Conservation (phyloP, 2,329 filamentous ascomycete species). For the Colletotrichum endophyticum region DNA sequence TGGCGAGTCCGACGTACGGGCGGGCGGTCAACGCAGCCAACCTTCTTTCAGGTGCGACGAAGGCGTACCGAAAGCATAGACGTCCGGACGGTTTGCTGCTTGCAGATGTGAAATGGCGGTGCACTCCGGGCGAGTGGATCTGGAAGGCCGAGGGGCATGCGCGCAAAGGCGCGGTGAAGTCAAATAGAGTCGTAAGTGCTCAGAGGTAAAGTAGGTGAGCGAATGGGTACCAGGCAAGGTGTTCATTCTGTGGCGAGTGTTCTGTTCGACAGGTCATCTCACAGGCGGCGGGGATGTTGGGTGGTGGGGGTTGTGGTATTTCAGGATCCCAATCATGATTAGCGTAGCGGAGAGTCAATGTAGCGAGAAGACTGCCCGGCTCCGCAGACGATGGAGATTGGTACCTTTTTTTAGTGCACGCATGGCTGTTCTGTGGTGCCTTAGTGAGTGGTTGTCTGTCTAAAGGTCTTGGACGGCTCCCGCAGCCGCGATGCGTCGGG, state of each 20-base stretch:
- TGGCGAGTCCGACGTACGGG: neutral
- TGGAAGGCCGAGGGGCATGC: neutral
- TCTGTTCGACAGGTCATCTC: constrained; percentile 10
- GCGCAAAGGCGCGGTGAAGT: neutral
- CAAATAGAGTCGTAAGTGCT: neutral
- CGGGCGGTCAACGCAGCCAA: constrained; percentile 1
- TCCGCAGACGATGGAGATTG: constrained; percentile 9
- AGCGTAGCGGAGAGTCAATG: constrained; percentile 5
- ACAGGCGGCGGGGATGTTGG: constrained; percentile 7
- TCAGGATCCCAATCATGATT: constrained; percentile 11
- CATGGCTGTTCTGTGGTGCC: neutral
- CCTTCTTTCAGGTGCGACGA: neutral
- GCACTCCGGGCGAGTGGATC: neutral
- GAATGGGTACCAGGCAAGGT: neutral
- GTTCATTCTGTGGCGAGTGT: neutral
- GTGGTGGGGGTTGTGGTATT: constrained; percentile 10
- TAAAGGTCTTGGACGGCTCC: neutral
- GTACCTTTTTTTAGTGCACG: constrained; percentile 12
- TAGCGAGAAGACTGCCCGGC: neutral
- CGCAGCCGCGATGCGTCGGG: neutral
- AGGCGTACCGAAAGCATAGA: neutral
- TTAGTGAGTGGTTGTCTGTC: neutral
- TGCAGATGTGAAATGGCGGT: neutral
- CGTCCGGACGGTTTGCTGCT: neutral
- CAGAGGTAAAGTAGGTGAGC: neutral